Base-by-base conservation (phyloP, 495 filamentous ascomycete genomes). In the Aspergillus diversus region DNA sequence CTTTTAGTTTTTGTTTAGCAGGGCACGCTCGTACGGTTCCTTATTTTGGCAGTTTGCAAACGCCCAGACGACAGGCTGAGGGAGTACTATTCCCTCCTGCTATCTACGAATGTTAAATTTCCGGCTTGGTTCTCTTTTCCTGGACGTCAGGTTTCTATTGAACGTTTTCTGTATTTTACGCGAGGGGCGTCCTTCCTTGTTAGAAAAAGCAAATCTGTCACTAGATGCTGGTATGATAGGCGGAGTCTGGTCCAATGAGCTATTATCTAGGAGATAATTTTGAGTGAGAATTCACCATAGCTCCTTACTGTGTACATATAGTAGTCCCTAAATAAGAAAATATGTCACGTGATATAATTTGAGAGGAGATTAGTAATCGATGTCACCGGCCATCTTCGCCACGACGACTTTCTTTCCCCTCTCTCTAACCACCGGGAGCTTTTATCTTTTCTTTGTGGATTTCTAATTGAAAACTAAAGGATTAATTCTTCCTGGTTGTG, bases 181-280 rank as follows among this genome's bases (percentile, higher is more conserved):
- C 63, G 64, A 64, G 63, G 68, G 64, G 53, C 53, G 60, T 57
- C 63, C 43, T 62, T 42, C 27, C 57, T 60, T 62, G 55, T 63
- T 62, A 64, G 70, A 72, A 70, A 27, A 68, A 65, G 66, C 64
- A 59, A 51, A 47, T 49, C 59, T 51, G 47, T 60, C 47, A 46
- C 37, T 17, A 65, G 63, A 65, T 64, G 56, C 59, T 66, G 69
- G 61, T 67, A 67, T 65, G 69, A 58, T 66, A 50, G 62, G 62
- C 33, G 71, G 72, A 71, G 72, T 73, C 69, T 48, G 64, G 65
- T 61, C 57, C 50, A 63, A 37, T 61, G 51, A 33, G 54, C 43
- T 57, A 63, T 46, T 63, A 55, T 42, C 52, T 54, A 56, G 21
- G 11, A 43, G 39, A 13, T 57, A 54, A 34, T 55, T 31, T 59